These are phyloP conservation scores for Picochlorum sp. DNA, from an alignment of 139 green algal genomes.

Conservation along the genomic window DNA sequence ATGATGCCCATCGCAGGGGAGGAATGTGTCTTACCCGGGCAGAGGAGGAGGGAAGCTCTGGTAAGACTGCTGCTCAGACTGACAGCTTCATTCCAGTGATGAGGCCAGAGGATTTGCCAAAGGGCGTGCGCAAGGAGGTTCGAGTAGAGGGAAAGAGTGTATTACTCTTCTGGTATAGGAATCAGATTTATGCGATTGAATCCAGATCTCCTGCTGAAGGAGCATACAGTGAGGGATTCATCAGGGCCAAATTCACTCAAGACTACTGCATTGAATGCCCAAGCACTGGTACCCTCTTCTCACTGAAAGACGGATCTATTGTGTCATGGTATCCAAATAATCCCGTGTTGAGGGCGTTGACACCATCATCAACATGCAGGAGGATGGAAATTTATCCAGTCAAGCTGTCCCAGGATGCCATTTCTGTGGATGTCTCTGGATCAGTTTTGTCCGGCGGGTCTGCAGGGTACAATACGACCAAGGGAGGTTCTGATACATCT, in stretches of 20 bases:
- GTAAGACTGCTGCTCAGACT: neutral
- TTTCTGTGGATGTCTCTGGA: conserved; percentile 54
- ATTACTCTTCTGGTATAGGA: conserved; percentile 97
- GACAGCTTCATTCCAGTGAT: conserved; percentile 59
- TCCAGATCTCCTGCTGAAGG: conserved; percentile 86
- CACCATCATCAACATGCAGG: conserved; percentile 57
- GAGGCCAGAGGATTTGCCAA: conserved; percentile 73
- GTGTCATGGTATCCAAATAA: conserved; percentile 91
- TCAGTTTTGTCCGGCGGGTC: conserved; percentile 5
- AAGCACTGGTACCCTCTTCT: conserved; percentile 76
- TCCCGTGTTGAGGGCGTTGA: conserved; percentile 70
- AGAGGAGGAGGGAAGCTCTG: too few species aligned
- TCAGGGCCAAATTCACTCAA: conserved; percentile 89
- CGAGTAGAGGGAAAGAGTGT: conserved; percentile 65
- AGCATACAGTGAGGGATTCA: conserved; percentile 93
- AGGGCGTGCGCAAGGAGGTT: conserved; percentile 81
- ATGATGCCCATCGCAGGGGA: too few species aligned
- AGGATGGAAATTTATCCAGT: conserved; percentile 73
- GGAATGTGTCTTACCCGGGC: too few species aligned
- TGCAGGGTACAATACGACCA: conserved; percentile 8
- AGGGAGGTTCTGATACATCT: conserved; percentile 65
- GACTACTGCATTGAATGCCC: conserved; percentile 91
- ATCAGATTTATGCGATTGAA: conserved; percentile 89
- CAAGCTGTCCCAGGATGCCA: conserved; percentile 57
- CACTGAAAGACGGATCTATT: conserved; percentile 84